Evolutionary conservation across 1,284 basidiomycete species (phyloP).

Genomic region (Ganoderma lucidum): DNA sequence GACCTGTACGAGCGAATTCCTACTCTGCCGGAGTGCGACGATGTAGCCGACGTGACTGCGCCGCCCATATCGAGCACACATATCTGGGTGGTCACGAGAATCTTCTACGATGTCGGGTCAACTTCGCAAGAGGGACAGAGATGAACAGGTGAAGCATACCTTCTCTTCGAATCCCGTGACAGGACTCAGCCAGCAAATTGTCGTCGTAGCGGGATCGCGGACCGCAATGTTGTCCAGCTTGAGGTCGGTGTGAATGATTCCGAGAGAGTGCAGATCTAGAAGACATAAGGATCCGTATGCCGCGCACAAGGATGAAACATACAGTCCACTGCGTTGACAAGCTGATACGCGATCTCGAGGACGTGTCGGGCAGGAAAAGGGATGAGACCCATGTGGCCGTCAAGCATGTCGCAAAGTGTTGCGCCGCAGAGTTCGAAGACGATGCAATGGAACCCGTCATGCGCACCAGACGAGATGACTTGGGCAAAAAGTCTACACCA

Average conservation of each 20-base stretch:
- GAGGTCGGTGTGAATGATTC: not conserved
- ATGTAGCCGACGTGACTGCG: not conserved
- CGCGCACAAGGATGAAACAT: not conserved
- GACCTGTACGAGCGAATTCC: not conserved
- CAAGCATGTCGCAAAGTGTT: not conserved
- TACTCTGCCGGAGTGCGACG: not conserved
- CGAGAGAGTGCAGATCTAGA: not conserved
- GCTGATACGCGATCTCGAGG: not conserved
- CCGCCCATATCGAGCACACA: not conserved
- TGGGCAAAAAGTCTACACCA: not conserved
- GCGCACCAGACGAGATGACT: not conserved
- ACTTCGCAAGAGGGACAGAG: no score
- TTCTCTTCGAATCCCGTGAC: not conserved
- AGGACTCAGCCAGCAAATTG: not conserved
- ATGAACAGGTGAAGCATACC: not conserved
- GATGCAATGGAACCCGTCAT: not conserved
- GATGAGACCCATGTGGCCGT: not conserved
- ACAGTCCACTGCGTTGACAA: not conserved
- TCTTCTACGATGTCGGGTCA: not conserved
- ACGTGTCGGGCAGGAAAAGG: not conserved
- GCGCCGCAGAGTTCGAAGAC: not conserved
- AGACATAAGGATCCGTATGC: no score
- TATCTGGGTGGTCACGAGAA: not conserved
- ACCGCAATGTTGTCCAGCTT: not conserved
- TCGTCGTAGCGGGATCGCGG: not conserved